These are phyloP conservation scores for Acanthamoeba triangularis DNA, from an alignment of 208 protist genomes.

Conservation along the genomic window DNA sequence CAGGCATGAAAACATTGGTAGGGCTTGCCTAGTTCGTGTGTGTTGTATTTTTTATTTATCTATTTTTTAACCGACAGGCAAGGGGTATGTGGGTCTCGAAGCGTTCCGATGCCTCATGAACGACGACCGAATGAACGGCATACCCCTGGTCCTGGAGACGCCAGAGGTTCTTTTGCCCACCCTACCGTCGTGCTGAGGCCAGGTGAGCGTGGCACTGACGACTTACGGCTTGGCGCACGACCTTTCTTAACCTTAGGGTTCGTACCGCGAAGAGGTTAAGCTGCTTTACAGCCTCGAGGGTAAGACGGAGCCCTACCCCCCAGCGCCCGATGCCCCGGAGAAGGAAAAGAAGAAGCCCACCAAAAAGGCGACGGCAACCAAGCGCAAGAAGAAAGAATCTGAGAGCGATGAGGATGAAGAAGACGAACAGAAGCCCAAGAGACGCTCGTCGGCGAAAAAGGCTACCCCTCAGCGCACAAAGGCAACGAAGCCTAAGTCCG, in stretches of 20 bases:
- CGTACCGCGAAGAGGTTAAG: constrained; percentile 55
- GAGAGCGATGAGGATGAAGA: background rate
- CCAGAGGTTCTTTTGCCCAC: background rate
- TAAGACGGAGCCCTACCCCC: background rate
- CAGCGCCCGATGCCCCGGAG: constrained; percentile 22
- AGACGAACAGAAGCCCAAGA: background rate
- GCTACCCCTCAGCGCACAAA: background rate
- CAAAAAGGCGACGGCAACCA: background rate
- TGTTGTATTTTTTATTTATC: background rate
- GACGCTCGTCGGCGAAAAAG: background rate
- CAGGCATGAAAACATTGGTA: constrained; percentile 79
- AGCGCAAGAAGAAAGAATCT: background rate
- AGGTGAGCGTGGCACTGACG: background rate
- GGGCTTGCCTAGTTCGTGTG: background rate
- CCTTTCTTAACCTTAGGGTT: background rate
- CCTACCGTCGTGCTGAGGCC: background rate
- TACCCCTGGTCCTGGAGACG: constrained; percentile 86
- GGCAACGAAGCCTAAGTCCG: background rate
- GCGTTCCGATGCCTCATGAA: constrained; percentile 82
- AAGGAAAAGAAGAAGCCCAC: background rate
- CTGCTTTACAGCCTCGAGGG: constrained; percentile 37
- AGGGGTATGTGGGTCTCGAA: constrained; percentile 77
- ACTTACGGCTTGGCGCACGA: background rate
- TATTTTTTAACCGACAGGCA: constrained; percentile 61
- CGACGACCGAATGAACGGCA: constrained; percentile 77